Evolutionary conservation across 208 protist genomes (phyloP).

Genomic region (Wallacemonas sp.): DNA sequence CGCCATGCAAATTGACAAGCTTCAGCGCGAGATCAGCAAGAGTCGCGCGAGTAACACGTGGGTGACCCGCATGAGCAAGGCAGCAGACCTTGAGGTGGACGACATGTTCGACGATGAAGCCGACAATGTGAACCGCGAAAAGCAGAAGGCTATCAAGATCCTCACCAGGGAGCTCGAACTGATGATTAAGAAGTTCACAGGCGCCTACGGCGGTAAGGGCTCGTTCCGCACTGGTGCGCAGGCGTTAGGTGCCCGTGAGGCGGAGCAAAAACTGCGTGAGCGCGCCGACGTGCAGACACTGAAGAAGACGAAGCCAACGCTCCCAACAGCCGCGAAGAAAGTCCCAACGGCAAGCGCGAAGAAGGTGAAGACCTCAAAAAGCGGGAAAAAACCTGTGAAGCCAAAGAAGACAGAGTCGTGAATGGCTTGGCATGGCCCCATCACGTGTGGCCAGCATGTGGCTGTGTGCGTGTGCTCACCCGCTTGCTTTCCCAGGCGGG

Average conservation of each 20-base stretch:
- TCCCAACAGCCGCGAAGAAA: neutral
- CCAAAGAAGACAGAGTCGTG: neutral
- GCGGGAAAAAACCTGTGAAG: conserved; percentile 4
- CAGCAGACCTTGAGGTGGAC: conserved; percentile 77
- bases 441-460: too few relatives aligned
- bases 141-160: conserved; percentile 75
- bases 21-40: conserved; percentile 85
- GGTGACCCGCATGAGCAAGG: conserved; percentile 70
- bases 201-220: conserved; percentile 71
- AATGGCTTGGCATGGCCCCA: neutral
- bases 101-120: conserved; percentile 83
- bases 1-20: conserved; percentile 85
- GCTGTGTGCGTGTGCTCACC: too few relatives aligned
- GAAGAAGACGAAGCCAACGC: neutral
- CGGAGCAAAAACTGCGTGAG: conserved; percentile 64
- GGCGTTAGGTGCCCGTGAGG: conserved; percentile 68
- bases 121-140: conserved; percentile 62
- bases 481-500: too few relatives aligned
- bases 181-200: conserved; percentile 68
- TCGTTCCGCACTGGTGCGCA: conserved; percentile 77
- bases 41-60: conserved; percentile 58
- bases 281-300: conserved; percentile 63
- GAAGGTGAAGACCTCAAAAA: neutral
- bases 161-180: conserved; percentile 63
- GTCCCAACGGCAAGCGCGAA: too few relatives aligned